These are phyloP conservation scores for Sodiomyces alkalinus DNA, from an alignment of 2,329 filamentous ascomycete species.

Conservation along the genomic window DNA sequence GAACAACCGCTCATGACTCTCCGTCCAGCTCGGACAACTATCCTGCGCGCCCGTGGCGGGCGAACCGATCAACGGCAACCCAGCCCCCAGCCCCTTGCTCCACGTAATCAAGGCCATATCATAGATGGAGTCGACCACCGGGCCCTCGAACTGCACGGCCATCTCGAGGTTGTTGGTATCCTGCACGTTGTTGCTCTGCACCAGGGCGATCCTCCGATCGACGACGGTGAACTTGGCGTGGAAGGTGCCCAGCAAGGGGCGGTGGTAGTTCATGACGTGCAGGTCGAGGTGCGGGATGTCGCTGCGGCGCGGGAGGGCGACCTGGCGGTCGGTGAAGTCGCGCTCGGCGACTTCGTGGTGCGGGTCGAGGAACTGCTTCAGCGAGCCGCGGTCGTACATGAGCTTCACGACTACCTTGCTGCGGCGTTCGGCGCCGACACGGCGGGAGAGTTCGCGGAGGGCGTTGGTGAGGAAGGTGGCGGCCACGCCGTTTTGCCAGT, in stretches of 20 bases:
- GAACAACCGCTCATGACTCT: slow-evolving; percentile 13
- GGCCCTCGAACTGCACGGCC: slow-evolving; percentile 61
- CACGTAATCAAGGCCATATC: slow-evolving; percentile 61
- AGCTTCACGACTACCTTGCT: slow-evolving; percentile 52
- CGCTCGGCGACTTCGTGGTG: slow-evolving; percentile 44
- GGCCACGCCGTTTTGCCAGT: slow-evolving; percentile 56
- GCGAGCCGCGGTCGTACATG: slow-evolving; percentile 57
- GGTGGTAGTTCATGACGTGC: slow-evolving; percentile 59
- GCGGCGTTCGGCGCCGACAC: slow-evolving; percentile 39
- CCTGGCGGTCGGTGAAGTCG: slow-evolving; percentile 39
- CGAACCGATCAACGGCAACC: slow-evolving; percentile 37
- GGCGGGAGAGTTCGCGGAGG: slow-evolving; percentile 50
- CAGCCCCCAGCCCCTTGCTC: slow-evolving; percentile 45
- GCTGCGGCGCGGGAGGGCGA: slow-evolving; percentile 43
- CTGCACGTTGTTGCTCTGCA: slow-evolving; percentile 68
- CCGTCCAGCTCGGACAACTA: slow-evolving; percentile 10
- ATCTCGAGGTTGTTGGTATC: slow-evolving; percentile 73
- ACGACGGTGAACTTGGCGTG: slow-evolving; percentile 68
- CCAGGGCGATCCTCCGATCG: slow-evolving; percentile 52
- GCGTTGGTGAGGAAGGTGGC: slow-evolving; percentile 53
- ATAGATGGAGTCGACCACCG: slow-evolving; percentile 62
- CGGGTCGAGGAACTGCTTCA: slow-evolving; percentile 49
- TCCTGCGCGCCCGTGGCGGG: slow-evolving; percentile 23
- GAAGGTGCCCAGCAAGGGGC: slow-evolving; percentile 55
- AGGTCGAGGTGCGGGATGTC: slow-evolving; percentile 60